Conservation (phyloP, 306 rosid genomes). For the Herpetospermum pedunculosum region DNA sequence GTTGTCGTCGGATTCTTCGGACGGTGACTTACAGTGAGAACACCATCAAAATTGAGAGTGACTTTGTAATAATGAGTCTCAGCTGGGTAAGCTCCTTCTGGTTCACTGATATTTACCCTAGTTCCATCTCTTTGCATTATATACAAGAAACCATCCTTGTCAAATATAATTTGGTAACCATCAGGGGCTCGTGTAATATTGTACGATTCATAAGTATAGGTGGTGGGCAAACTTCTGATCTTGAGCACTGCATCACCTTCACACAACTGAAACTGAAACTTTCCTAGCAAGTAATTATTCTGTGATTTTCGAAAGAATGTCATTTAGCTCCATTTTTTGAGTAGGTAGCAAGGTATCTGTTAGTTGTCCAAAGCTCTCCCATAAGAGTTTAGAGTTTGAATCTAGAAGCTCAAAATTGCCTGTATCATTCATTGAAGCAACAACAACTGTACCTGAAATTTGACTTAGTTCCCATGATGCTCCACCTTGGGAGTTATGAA, state of each 20-base stretch:
- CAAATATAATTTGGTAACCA: conserved; percentile 3
- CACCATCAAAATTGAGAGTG: conserved; percentile 5
- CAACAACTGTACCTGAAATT: not conserved
- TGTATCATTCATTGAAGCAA: not conserved
- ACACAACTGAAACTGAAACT: conserved; percentile 4
- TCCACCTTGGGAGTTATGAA: conserved; percentile 1
- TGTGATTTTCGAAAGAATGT: conserved; percentile 13
- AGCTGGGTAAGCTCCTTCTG: not conserved
- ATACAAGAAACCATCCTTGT: not conserved
- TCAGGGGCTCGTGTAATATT: not conserved
- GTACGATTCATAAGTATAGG: not conserved
- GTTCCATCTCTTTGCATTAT: not conserved
- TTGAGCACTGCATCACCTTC: conserved; percentile 17
- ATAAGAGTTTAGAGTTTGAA: not conserved
- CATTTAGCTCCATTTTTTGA: conserved; percentile 7
- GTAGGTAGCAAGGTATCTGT: conserved; percentile 26
- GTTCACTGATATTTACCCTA: not conserved
- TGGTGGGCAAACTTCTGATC: not conserved
- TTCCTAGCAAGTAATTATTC: conserved; percentile 14
- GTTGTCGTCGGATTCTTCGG: not conserved
- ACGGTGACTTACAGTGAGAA: not conserved
- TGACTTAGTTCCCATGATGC: not conserved
- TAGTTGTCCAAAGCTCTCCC: conserved; percentile 19
- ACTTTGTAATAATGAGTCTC: not conserved
- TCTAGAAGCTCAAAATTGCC: conserved; percentile 17